Evolutionary conservation across 78 protist species (phyloP), one percentile per base, ranked within the genome.

Genomic region (Dictyostelium capitatum): DNA sequence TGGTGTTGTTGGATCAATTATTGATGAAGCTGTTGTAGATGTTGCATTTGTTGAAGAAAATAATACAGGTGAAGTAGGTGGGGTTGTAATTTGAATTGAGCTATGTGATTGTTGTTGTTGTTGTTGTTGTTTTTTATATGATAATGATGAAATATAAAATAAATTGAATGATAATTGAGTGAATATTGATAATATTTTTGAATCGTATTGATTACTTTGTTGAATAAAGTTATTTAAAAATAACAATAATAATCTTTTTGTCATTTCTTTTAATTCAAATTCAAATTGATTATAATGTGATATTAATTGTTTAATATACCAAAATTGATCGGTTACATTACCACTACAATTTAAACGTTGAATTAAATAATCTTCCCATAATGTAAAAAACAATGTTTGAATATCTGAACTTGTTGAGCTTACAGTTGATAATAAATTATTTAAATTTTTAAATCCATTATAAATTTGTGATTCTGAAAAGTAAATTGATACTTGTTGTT

Each of bases 381-480:
- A n/a, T 15, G 20, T 9, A 73, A 73, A 19, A 47, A 73, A 73
- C 17, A 73, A 73, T 9, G 51, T 73, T 73, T 73, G 79, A 14
- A 20, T 73, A 15, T 37, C 56, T 19, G 79, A 73, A 73, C 79
- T 73, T 20, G 17, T 43, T 6, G 53, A 11, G 5, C 46, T 47
- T 9, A 73, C 32, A 2, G 28, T 73, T 20, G 19, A 30, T 46
- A 73, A n/a, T 73, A 73, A 47, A 46, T 46, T 46, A 30, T 46
- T n/a, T 23, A 73, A 46, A 73, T n/a, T 73, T 47, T 73, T 48
- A n/a, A n/a, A 73, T 30, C 79, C 79, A 30, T 73, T 37, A 43
- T n/a, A 47, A 37, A 37, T 46, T 4, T 73, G 51, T 73, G 79
- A 46, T n/a, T 73, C 79, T 73, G 79, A 46, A 73, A 73, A 73